phyloP scores from a whole-genome alignment of 1,139 yeast species.

The Debaryomyces fabryi region DNA sequence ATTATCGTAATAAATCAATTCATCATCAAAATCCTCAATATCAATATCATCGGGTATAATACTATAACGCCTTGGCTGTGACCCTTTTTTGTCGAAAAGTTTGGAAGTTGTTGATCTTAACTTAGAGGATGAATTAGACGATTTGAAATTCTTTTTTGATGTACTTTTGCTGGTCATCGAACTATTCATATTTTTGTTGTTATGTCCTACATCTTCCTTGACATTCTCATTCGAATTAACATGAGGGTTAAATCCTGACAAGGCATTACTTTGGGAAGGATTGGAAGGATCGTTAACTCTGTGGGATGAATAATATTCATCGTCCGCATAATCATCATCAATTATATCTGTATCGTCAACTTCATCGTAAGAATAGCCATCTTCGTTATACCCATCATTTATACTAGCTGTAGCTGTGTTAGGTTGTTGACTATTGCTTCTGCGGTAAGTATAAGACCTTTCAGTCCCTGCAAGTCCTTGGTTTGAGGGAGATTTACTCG shows the following conservation, averaged over 20 bases:
- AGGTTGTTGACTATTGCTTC: slow-evolving; percentile 5
- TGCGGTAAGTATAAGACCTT: neutral
- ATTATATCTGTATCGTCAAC: slow-evolving; percentile 33
- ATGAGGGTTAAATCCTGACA: slow-evolving; percentile 9
- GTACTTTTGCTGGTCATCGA: slow-evolving; percentile 2
- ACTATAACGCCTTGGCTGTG: slow-evolving; percentile 71
- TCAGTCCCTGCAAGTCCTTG: neutral
- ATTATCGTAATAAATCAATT: slow-evolving; percentile 51
- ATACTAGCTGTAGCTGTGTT: slow-evolving; percentile 8
- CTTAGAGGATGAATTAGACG: slow-evolving; percentile 37
- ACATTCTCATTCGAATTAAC: slow-evolving; percentile 13
- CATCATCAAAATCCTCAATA: slow-evolving; percentile 66
- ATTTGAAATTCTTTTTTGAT: slow-evolving; percentile 4
- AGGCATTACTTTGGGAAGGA: neutral
- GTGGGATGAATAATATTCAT: slow-evolving; percentile 20
- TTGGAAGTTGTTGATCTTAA: slow-evolving; percentile 71
- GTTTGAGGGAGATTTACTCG: neutral
- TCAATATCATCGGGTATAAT: slow-evolving; percentile 71
- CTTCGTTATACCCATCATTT: slow-evolving; percentile 18
- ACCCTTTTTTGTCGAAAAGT: slow-evolving; percentile 69
- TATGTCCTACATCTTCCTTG: slow-evolving; percentile 3
- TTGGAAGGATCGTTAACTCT: neutral
- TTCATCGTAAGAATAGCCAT: slow-evolving; percentile 34
- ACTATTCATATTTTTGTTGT: slow-evolving; percentile 6
- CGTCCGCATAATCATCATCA: slow-evolving; percentile 41